These are phyloP conservation scores for Malassezia nana DNA, from an alignment of 1,284 basidiomycete genomes.

Conservation along the genomic window DNA sequence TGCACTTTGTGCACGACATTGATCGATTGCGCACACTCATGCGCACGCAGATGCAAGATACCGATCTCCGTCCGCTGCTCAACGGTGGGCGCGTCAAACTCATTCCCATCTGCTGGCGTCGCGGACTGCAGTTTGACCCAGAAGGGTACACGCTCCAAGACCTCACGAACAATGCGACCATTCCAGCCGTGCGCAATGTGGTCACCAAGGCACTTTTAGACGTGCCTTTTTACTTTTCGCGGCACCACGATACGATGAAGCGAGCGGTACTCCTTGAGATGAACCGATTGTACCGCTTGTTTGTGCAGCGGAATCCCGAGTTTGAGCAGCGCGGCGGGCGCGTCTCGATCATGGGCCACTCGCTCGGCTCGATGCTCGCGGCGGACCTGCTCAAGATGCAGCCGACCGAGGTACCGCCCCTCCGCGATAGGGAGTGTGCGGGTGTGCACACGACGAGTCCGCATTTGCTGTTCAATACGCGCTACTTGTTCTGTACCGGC, in stretches of 20 bases:
- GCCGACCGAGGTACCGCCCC: conserved; percentile 50
- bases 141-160: conserved; percentile 50
- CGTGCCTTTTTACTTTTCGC: conserved; percentile 50
- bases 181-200: conserved; percentile 30
- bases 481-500: conserved; percentile 53
- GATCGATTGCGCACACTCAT: conserved; percentile 26
- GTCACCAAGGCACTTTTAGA: conserved; percentile 51
- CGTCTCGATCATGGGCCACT: conserved; percentile 50
- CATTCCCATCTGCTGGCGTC: conserved; percentile 55
- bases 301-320: conserved; percentile 53
- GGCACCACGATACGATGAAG: conserved; percentile 52
- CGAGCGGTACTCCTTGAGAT: conserved; percentile 49
- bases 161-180: conserved; percentile 27
- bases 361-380: conserved; percentile 54
- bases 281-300: conserved; percentile 52
- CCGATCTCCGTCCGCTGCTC: conserved; percentile 21
- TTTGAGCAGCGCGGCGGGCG: conserved; percentile 50
- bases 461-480: conserved; percentile 49
- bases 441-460: conserved; percentile 10
- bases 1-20: conserved; percentile 42
- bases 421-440: conserved; percentile 15
- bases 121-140: conserved; percentile 50
- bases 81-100: conserved; percentile 51
- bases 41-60: conserved; percentile 30
- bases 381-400: conserved; percentile 55